phyloP scores from a whole-genome alignment of 352 stramenopile genomes.

The Phytophthora constricta region DNA sequence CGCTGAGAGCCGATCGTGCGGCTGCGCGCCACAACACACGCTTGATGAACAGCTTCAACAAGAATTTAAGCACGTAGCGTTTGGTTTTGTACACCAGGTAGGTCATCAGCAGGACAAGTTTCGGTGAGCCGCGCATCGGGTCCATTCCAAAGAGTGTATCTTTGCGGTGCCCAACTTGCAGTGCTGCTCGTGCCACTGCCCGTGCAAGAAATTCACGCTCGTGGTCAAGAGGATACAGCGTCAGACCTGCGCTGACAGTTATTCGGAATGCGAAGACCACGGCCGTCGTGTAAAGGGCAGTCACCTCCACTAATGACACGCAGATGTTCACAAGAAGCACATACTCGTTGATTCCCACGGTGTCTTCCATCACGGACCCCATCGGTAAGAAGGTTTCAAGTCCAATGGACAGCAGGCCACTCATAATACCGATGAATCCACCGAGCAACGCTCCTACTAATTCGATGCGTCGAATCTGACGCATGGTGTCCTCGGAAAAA shows the following conservation, averaged over 20 bases:
- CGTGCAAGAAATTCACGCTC: slow-evolving; percentile 61
- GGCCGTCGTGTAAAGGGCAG: slow-evolving; percentile 48
- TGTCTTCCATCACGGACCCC: slow-evolving; percentile 16
- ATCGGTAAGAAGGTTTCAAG: slow-evolving; percentile 37
- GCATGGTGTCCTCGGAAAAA: slow-evolving; percentile 35
- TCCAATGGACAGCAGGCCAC: slow-evolving; percentile 46
- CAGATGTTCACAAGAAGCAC: slow-evolving; percentile 50
- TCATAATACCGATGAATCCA: slow-evolving; percentile 36
- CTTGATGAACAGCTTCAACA: slow-evolving; percentile 67
- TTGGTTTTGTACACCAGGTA: slow-evolving; percentile 63
- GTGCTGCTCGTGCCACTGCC: slow-evolving; percentile 49
- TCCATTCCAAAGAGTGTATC: slow-evolving; percentile 59
- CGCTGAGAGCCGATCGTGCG: slow-evolving; percentile 44
- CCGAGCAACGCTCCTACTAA: slow-evolving; percentile 30
- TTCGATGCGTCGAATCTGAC: slow-evolving; percentile 43
- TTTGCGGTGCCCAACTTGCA: slow-evolving; percentile 54
- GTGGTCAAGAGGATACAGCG: slow-evolving; percentile 50
- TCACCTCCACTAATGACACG: slow-evolving; percentile 58
- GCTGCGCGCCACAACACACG: slow-evolving; percentile 55
- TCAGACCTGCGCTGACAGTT: slow-evolving; percentile 50
- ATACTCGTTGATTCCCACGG: slow-evolving; percentile 35
- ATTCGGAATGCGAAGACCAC: slow-evolving; percentile 50
- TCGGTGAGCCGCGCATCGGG: slow-evolving; percentile 54
- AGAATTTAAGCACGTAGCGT: slow-evolving; percentile 58
- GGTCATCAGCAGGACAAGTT: slow-evolving; percentile 39